Base-by-base conservation (phyloP, 176 grass and related monocot genomes). In the Raddia distichophylla region DNA sequence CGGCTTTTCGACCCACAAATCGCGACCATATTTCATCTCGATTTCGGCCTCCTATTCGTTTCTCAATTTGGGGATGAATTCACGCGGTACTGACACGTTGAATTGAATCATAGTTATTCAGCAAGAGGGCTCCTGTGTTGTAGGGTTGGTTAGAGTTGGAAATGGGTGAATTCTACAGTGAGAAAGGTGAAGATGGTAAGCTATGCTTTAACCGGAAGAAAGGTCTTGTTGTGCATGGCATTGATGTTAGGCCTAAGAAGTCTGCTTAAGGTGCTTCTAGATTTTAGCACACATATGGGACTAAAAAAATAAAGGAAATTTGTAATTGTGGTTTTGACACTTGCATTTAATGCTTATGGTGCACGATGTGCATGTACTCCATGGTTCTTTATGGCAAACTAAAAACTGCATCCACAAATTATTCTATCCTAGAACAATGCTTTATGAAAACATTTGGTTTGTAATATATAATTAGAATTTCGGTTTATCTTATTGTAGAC, bases 91-190 rank as follows among this genome's bases (percentile, higher is more conserved):
- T 42, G 35, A 7, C 61, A 10, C 7, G 33, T 14, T 49, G 15
- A 19, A 55, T 84, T 76, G 40, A 45, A 84, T 56, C 45, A 1
- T 9, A 16, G 59, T 17, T 49, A 3, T 53, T 16, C 8, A 22
- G 52, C 1, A 7, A 34, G 14, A 10, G n/a, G 14, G 7, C 22
- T 74, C 5, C 37, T 65, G 47, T 60, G 55, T 3, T 11, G 52
- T 86, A 85, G 71, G 87, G 71, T 89, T 89, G 27, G 27, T 1
- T 1, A 1, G 27, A 27, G 27, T 27, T 27, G 27, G 27, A 27
- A 27, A 27, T 27, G 27, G 27, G 27, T 27, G 27, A 27, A 92
- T 76, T 90, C 87, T 1, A 95, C 45, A 1, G 75, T 27, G 27
- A 27, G 27, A 27, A 89, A 54, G 84, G 60, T 55, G 87, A 27